Evolutionary conservation across 2,329 filamentous ascomycete genomes (phyloP).

Genomic region (Colletotrichum lindemuthianum): DNA sequence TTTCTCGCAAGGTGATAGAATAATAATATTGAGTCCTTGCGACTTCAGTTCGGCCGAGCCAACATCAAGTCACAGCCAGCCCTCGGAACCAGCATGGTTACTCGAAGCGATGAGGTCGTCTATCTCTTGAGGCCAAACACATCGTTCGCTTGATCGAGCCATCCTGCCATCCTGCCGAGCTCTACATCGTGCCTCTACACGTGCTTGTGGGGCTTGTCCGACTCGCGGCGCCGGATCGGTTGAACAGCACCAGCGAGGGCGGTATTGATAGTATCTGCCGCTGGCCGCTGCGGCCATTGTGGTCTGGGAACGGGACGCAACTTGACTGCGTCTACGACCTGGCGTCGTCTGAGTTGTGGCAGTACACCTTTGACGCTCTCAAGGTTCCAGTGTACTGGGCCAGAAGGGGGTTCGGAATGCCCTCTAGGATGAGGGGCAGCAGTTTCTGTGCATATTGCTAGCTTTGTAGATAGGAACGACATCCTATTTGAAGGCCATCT

Average conservation of each 20-base stretch:
- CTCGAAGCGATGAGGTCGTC: neutral
- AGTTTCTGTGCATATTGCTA: too few relatives aligned
- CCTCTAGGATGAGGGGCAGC: too few relatives aligned
- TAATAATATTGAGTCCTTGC: too few relatives aligned
- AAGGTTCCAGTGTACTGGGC: constrained; percentile 30
- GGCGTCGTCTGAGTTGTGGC: constrained; percentile 24
- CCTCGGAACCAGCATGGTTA: too few relatives aligned
- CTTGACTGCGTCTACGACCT: constrained; percentile 29
- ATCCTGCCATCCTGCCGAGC: neutral
- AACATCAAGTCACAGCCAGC: too few relatives aligned
- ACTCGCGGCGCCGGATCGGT: too few relatives aligned
- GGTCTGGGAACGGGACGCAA: constrained; percentile 39
- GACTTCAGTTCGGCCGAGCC: too few relatives aligned
- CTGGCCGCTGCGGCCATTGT: constrained; percentile 55
- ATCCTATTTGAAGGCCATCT: too few relatives aligned
- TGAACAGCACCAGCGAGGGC: constrained; percentile 50
- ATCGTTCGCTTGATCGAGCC: neutral
- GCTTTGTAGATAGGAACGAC: too few relatives aligned
- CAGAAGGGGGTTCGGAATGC: neutral
- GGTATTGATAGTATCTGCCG: constrained; percentile 50
- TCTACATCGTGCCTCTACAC: neutral
- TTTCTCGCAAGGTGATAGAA: too few relatives aligned
- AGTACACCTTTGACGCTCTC: constrained; percentile 31
- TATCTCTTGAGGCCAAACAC: neutral
- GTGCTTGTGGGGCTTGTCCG: constrained; percentile 12